A percentile compares a stretch with the other conserved stretches of the same genome.
phyloP scores from a whole-genome alignment of 805 yeast species.

The Torulaspora gathmanii region DNA sequence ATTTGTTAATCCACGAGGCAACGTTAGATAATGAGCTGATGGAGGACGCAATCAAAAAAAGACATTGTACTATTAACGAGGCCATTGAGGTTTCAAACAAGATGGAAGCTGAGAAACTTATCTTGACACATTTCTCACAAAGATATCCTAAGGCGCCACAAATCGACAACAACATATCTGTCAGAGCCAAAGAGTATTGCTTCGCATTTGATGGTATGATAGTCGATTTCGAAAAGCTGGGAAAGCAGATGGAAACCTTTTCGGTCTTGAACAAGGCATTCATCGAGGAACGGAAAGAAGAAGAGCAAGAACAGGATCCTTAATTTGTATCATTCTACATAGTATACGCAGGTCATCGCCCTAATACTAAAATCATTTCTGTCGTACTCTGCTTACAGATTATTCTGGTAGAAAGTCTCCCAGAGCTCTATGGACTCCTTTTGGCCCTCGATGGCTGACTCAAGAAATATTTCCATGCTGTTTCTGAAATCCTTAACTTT shows the following conservation, averaged over 20 bases:
- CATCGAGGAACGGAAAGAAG: conserved; percentile 29
- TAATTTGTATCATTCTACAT: not conserved
- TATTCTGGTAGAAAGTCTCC: conserved; percentile 77
- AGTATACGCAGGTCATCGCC: conserved; percentile 7
- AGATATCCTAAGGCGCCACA: conserved; percentile 64
- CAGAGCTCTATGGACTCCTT: conserved; percentile 86
- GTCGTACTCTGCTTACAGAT: conserved; percentile 19
- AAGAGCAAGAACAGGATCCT: conserved; percentile 22
- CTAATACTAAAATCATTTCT: not conserved
- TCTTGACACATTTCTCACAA: conserved; percentile 90
- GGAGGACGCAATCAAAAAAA: conserved; percentile 74
- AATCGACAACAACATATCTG: conserved; percentile 28
- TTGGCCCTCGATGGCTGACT: conserved; percentile 85
- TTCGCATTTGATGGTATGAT: conserved; percentile 68
- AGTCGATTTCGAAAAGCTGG: conserved; percentile 43
- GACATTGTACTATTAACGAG: conserved; percentile 85
- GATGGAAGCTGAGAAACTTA: conserved; percentile 67
- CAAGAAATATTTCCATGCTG: conserved; percentile 84
- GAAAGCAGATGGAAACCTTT: conserved; percentile 33
- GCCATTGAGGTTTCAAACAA: conserved; percentile 65
- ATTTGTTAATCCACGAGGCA: conserved; percentile 86
- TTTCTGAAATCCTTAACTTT: conserved; percentile 81
- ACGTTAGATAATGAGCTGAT: conserved; percentile 76
- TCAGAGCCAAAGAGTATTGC: conserved; percentile 36
- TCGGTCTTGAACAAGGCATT: conserved; percentile 33